Evolutionary conservation across 345 rosid genomes (phyloP).

Genomic region (Eutrema yunnanense): DNA sequence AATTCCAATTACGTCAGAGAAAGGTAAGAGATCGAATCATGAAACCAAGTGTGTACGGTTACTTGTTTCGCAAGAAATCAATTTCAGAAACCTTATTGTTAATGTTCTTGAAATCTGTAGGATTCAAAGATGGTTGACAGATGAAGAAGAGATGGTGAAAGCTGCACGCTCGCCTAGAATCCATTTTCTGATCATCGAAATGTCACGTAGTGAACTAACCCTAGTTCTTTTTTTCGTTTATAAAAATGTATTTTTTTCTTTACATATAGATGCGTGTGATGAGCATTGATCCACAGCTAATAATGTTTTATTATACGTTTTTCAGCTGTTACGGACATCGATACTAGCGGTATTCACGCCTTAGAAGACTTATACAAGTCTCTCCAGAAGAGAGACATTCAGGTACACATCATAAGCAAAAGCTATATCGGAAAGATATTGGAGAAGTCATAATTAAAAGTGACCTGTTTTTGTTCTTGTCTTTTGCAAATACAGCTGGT

Average conservation of each 20-base stretch:
- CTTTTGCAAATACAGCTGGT: conserved; percentile 40
- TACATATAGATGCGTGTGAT: not conserved
- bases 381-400: conserved; percentile 53
- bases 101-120: conserved; percentile 30
- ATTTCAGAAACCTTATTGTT: not conserved
- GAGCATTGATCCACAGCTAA: not conserved
- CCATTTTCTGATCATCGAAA: conserved; percentile 59
- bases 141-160: conserved; percentile 52
- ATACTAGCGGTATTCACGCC: conserved; percentile 82
- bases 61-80: not conserved
- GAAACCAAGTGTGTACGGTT: not conserved
- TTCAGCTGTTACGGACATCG: conserved; percentile 79
- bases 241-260: not conserved
- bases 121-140: conserved; percentile 68
- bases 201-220: conserved; percentile 50
- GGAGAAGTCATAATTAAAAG: not conserved
- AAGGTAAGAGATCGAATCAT: conserved; percentile 36
- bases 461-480: not conserved
- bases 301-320: not conserved
- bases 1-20: conserved; percentile 73
- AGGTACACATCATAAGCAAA: conserved; percentile 30
- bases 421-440: not conserved
- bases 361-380: conserved; percentile 57
- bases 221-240: not conserved
- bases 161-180: conserved; percentile 36